Conservation (phyloP, 805 yeast genomes). For the Tetrapisispora phaffii region DNA sequence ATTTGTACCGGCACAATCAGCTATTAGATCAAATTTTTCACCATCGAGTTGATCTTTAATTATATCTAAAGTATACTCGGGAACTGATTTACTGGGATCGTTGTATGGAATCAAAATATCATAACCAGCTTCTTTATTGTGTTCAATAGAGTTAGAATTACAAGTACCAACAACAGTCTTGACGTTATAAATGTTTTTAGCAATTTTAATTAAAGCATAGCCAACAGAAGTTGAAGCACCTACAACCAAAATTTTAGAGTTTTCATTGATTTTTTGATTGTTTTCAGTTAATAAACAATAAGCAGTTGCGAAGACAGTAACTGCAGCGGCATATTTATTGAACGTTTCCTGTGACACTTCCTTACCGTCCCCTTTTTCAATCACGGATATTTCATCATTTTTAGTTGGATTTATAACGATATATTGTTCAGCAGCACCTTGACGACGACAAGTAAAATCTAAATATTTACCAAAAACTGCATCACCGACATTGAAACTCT, state of each 20-base stretch:
- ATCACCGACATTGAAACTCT: constrained; percentile 19
- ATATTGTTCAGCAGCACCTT: constrained; percentile 42
- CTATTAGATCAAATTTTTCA: constrained; percentile 47
- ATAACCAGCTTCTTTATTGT: constrained; percentile 46
- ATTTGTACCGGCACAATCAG: constrained; percentile 56
- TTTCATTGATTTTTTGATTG: constrained; percentile 32
- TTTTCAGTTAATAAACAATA: constrained; percentile 28
- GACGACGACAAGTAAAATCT: constrained; percentile 11
- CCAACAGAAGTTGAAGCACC: constrained; percentile 76
- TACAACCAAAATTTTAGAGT: constrained; percentile 46
- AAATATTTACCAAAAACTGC: constrained; percentile 18
- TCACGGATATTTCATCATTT: constrained; percentile 28
- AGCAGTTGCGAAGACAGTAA: constrained; percentile 59
- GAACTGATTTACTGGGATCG: constrained; percentile 31
- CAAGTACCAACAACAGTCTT: constrained; percentile 47
- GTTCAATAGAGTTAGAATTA: constrained; percentile 38
- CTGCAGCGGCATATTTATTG: constrained; percentile 41
- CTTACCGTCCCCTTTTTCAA: constrained; percentile 23
- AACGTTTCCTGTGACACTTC: constrained; percentile 6
- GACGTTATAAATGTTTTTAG: constrained; percentile 39
- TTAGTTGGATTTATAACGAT: constrained; percentile 31
- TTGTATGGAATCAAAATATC: constrained; percentile 46
- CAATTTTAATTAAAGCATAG: constrained; percentile 43
- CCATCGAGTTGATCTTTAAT: constrained; percentile 22
- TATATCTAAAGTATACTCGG: constrained; percentile 30